Conservation (phyloP, 2,329 filamentous ascomycete species). For the Colletotrichum somersetense region DNA sequence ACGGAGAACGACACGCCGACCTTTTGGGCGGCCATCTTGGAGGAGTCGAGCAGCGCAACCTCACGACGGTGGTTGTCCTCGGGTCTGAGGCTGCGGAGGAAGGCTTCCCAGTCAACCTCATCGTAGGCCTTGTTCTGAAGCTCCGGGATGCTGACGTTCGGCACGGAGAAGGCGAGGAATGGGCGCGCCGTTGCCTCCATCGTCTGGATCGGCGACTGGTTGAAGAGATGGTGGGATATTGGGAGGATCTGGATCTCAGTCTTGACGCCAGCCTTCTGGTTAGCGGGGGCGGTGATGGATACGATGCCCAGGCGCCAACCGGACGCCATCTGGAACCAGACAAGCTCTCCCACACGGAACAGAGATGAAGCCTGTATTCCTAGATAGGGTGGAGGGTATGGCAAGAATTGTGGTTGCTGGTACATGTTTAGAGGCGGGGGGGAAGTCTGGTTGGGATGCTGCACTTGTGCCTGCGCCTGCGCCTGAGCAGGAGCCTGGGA, state of each 20-base stretch:
- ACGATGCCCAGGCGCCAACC: slow-evolving; percentile 65
- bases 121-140: slow-evolving; percentile 57
- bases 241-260: slow-evolving; percentile 52
- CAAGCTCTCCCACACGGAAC: slow-evolving; percentile 63
- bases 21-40: slow-evolving; percentile 63
- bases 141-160: slow-evolving; percentile 55
- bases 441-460: slow-evolving; percentile 19
- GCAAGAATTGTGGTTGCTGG: slow-evolving; percentile 35
- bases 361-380: slow-evolving; percentile 47
- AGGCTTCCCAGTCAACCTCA: slow-evolving; percentile 57
- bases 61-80: slow-evolving; percentile 56
- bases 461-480: slow-evolving; percentile 27
- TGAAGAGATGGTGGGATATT: slow-evolving; percentile 54
- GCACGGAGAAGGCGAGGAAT: slow-evolving; percentile 65
- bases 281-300: slow-evolving; percentile 47
- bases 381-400: slow-evolving; percentile 32
- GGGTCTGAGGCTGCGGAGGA: slow-evolving; percentile 49
- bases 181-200: slow-evolving; percentile 59
- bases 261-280: slow-evolving; percentile 43
- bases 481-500: slow-evolving; percentile 8
- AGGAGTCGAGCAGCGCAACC: slow-evolving; percentile 61
- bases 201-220: slow-evolving; percentile 55
- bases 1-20: slow-evolving; percentile 63
- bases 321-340: slow-evolving; percentile 62
- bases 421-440: slow-evolving; percentile 22